Base-by-base conservation (phyloP, 331 rosid genomes). In the Quercus tomentella region DNA sequence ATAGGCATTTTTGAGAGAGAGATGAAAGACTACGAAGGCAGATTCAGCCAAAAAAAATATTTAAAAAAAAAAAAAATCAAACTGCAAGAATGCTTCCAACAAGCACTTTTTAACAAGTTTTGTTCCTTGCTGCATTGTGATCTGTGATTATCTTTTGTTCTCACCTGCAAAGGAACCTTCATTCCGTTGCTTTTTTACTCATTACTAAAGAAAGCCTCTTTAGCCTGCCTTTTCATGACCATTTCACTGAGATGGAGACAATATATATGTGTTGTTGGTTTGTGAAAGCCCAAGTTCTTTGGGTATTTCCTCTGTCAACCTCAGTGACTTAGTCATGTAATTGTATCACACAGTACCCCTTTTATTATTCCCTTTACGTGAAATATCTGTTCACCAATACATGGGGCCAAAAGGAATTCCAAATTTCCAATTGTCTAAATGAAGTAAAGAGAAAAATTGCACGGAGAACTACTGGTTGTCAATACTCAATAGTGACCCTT, bases 241-340 rank as follows among this genome's bases (percentile, higher is more conserved):
- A 57, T 76, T 65, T 76, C 73, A 30, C 7, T 14, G 62, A 57
- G 76, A 80, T 51, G 62, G 33, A 65, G 87, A 84, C 82, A 80
- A 77, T 25, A 18, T 58, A 5, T 58, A 41, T 8, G 2, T 54
- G 41, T 69, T 76, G 75, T 69, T 76, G 75, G 74, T 54, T 54
- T 52, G 61, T 31, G 72, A 67, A 57, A 68, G 7, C 41, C 74
- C 73, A 77, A 63, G 18, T 69, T 66, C 75, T 74, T 68, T 68
- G 88, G 88, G 67, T 68, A 69, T 81, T 84, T 81, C 88, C 88
- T 81, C 80, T 80, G 88, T 84, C 88, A 81, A 77, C 76, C 49
- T 84, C 85, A 78, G 45, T 22, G 30, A 66, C 61, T 11, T 68
- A 30, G 26, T 66, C 41, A 26, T 56, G 66, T 45, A 54, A 56